These are phyloP conservation scores for Phanerochaete carnosa DNA, from an alignment of 768 basidiomycete species.

Conservation along the genomic window DNA sequence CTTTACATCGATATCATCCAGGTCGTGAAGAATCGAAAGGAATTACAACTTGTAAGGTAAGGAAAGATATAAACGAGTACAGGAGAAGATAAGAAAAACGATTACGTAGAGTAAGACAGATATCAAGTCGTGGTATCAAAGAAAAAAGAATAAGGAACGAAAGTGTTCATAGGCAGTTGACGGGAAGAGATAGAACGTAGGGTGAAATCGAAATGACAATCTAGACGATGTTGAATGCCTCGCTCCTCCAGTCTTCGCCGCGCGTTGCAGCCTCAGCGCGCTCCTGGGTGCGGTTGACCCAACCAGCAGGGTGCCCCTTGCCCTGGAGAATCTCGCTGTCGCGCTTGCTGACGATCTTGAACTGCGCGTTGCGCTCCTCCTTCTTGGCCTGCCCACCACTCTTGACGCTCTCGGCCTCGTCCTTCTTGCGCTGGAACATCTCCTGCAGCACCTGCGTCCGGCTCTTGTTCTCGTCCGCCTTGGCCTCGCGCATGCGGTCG, in stretches of 20 bases:
- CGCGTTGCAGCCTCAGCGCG: constrained; percentile 38
- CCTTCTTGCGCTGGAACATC: constrained; percentile 61
- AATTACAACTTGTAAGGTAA: not conserved
- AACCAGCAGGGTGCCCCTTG: constrained; percentile 65
- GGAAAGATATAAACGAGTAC: not conserved
- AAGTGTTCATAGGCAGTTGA: not conserved
- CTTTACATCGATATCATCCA: not conserved
- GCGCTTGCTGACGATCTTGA: constrained; percentile 79
- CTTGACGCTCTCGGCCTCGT: constrained; percentile 39
- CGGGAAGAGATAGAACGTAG: not conserved
- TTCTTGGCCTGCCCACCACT: constrained; percentile 25
- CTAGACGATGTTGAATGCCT: constrained; percentile 30
- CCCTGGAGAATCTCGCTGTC: constrained; percentile 60
- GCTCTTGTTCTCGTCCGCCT: constrained; percentile 36
- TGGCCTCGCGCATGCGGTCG: constrained; percentile 71
- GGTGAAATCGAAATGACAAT: not conserved
- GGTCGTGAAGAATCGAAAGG: not conserved
- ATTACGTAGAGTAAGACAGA: not conserved
- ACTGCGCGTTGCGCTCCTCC: constrained; percentile 52
- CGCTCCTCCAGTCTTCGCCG: constrained; percentile 52
- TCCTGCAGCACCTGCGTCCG: constrained; percentile 56
- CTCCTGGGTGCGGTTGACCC: constrained; percentile 58
- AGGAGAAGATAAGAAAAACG: not conserved
- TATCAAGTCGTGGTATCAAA: not conserved
- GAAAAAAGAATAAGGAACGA: not conserved